Conservation (phyloP, 805 yeast genomes). For the Candida taoyuanica region DNA sequence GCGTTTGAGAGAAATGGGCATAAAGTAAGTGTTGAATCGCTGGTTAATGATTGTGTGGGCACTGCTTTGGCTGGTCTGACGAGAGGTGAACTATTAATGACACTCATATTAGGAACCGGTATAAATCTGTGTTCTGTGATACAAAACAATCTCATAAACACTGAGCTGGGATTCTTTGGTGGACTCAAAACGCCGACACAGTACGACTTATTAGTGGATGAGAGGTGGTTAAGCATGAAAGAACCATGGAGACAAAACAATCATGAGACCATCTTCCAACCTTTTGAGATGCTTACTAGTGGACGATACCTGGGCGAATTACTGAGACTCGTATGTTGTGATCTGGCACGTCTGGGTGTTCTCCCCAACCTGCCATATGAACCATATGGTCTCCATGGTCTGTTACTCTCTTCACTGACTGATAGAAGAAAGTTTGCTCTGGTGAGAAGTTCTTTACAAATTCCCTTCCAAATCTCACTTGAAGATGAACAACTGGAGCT, state of each 20-base stretch:
- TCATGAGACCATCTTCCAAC: constrained; percentile 40
- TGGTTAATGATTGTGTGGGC: constrained; percentile 64
- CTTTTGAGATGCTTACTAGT: constrained; percentile 49
- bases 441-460: neutral
- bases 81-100: constrained; percentile 30
- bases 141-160: constrained; percentile 35
- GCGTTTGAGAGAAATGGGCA: constrained; percentile 27
- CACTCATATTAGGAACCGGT: constrained; percentile 69
- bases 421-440: neutral
- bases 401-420: constrained; percentile 3
- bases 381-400: constrained; percentile 5
- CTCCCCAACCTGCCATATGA: constrained; percentile 4
- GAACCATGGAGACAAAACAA: constrained; percentile 5
- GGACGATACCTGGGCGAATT: constrained; percentile 56
- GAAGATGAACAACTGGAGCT: constrained; percentile 1
- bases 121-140: constrained; percentile 45
- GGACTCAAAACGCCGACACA: constrained; percentile 32
- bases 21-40: constrained; percentile 36
- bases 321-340: constrained; percentile 39
- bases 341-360: constrained; percentile 15
- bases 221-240: constrained; percentile 20
- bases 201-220: constrained; percentile 37
- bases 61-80: constrained; percentile 39
- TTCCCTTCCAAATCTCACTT: neutral
- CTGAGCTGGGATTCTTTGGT: constrained; percentile 57